Percentiles rank a stretch among this genome's conserved stretches.
phyloP scores from a whole-genome alignment of 805 yeast genomes.

The Starmerella bacillaris region DNA sequence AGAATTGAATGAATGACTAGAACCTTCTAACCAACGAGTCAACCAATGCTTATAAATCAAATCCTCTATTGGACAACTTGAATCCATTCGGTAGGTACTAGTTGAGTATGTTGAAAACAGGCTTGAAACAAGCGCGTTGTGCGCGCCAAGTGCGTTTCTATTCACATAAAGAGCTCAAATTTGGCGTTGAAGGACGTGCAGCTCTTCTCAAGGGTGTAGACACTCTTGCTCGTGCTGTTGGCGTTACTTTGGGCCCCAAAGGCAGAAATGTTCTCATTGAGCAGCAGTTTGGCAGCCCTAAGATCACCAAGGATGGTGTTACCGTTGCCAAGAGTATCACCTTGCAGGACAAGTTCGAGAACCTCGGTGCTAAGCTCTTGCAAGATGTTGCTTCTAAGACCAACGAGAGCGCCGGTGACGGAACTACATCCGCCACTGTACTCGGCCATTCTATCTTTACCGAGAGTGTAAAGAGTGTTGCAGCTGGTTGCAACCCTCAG shows the following conservation, averaged over 20 bases:
- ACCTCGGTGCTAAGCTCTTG: constrained; percentile 84
- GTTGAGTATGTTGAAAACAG: no score
- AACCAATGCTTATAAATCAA: no score
- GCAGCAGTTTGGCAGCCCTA: constrained; percentile 91
- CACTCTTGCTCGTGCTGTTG: constrained; percentile 85
- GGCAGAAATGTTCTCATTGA: constrained; percentile 94
- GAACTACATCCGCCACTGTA: constrained; percentile 95
- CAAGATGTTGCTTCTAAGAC: constrained; percentile 97
- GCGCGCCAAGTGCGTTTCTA: constrained; percentile 21
- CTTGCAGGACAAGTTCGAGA: constrained; percentile 79
- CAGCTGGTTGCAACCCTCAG: constrained; percentile 98
- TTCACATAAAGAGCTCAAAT: constrained; percentile 78
- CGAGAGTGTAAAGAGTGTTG: constrained; percentile 88
- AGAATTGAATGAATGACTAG: no score
- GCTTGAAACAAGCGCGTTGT: not conserved
- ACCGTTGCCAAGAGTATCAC: constrained; percentile 81
- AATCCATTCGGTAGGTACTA: no score
- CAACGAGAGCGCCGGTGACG: constrained; percentile 95
- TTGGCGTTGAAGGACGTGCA: constrained; percentile 95
- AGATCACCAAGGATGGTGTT: constrained; percentile 97
- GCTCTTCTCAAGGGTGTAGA: constrained; percentile 87
- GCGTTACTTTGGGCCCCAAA: constrained; percentile 93
- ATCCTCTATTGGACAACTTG: no score
- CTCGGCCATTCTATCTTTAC: constrained; percentile 89
- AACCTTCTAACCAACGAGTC: no score